Evolutionary conservation across 331 rosid species (phyloP), one percentile per base, ranked within the genome.

Genomic region (Acacia concinna): DNA sequence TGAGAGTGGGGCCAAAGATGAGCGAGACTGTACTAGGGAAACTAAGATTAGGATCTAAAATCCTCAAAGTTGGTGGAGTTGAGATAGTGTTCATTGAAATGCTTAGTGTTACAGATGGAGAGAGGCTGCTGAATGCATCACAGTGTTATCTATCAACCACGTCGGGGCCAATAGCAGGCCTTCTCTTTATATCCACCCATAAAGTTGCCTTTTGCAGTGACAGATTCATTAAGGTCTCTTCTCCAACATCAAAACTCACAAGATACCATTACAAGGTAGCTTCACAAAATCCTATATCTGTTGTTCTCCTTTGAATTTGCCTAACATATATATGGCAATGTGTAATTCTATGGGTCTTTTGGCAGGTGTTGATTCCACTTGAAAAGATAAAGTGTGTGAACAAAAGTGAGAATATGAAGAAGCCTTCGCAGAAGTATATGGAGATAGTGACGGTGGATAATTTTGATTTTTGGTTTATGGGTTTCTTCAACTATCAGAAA

Each of bases 1-100:
- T 82, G 67, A 89, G 62, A 81, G 41, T 89, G 13, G 87, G 89
- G 34, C 78, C 85, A 3, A 91, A 87, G 82, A 84, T 89, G 41
- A 76, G 85, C 47, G 90, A 86, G 32, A 86, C 90, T 1, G 71
- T 91, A 12, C 84, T 74, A 68, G 89, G 92, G 5, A 90, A 86
- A 71, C 62, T 88, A 81, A 88, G 89, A 27, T 56, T 90, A 65
- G 88, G 92, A 23, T 87, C 87, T 34, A 86, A 51, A 77, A 87
- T 90, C 30, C 70, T 86, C 31, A 74, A 81, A 71, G 74, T 78
- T 67, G 90, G 92, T 35, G 90, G 92, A 28, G 62, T 85, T 52
- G 79, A 67, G 72, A 86, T 86, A 35, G 65, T 83, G 18, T 88
- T 85, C 35, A 81, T 79, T 69, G 75, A 85, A 18, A 60, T 78